Percentiles rank a stretch among this genome's conserved stretches.
Evolutionary conservation across 1,284 basidiomycete species (phyloP).

Genomic region (Flammula alnicola): DNA sequence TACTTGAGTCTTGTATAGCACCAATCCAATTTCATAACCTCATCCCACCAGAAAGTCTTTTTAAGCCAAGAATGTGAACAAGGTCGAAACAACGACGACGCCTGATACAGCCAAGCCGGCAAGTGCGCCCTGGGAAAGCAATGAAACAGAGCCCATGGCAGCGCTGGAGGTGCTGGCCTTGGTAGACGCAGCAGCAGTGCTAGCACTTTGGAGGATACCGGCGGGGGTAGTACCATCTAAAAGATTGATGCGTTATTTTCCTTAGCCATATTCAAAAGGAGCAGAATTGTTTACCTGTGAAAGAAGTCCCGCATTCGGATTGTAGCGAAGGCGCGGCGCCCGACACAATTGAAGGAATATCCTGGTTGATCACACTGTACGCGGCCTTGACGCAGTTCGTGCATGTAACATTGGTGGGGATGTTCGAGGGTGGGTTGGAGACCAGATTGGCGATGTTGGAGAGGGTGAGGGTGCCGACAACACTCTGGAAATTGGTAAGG

Average conservation of each 20-base stretch:
- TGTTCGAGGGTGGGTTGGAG: constrained; percentile 16
- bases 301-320: constrained; percentile 52
- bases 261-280: background rate
- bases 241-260: background rate
- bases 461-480: constrained; percentile 37
- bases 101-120: constrained; percentile 30
- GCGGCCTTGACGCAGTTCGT: constrained; percentile 58
- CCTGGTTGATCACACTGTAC: constrained; percentile 49
- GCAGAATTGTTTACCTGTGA: constrained; percentile 45
- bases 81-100: constrained; percentile 24
- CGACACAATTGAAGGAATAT: constrained; percentile 40
- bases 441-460: constrained; percentile 23
- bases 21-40: background rate
- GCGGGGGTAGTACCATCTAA: constrained; percentile 44
- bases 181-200: constrained; percentile 21
- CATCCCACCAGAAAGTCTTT: background rate
- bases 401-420: constrained; percentile 54
- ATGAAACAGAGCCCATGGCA: constrained; percentile 24
- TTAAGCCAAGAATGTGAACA: constrained; percentile 29
- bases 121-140: constrained; percentile 20
- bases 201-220: constrained; percentile 39
- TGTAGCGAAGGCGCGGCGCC: constrained; percentile 38
- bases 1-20: background rate
- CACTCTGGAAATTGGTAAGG: constrained; percentile 52
- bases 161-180: constrained; percentile 16